These are phyloP conservation scores for Penicillium canescens DNA, from an alignment of 495 filamentous ascomycete genomes.

Conservation along the genomic window DNA sequence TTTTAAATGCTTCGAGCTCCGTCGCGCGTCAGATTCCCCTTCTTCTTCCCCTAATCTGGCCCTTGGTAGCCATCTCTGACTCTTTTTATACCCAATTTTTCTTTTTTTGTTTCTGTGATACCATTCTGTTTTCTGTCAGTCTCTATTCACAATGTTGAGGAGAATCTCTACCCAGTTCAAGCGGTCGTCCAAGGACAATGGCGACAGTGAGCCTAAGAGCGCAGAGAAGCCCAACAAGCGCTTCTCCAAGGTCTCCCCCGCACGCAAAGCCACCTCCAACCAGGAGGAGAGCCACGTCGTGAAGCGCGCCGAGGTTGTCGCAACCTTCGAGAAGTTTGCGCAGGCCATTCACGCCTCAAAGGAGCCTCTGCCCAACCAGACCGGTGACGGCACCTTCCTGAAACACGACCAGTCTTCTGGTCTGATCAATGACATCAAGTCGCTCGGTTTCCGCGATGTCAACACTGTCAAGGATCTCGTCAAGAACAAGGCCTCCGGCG, in stretches of 20 bases:
- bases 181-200: slow-evolving; percentile 45
- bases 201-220: slow-evolving; percentile 40
- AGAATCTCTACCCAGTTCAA: slow-evolving; percentile 55
- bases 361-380: slow-evolving; percentile 66
- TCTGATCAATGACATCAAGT: slow-evolving; percentile 62
- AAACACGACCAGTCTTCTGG: slow-evolving; percentile 55
- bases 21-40: slow-evolving; percentile 4
- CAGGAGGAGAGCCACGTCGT: slow-evolving; percentile 36
- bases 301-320: slow-evolving; percentile 40
- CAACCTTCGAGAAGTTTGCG: slow-evolving; percentile 59
- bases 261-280: slow-evolving; percentile 32
- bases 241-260: slow-evolving; percentile 36
- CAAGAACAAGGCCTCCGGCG: slow-evolving; percentile 53
- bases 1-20: slow-evolving; percentile 23
- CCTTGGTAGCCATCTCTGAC: slow-evolving; percentile 11
- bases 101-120: slow-evolving; percentile 7
- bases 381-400: slow-evolving; percentile 58
- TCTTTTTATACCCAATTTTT: slow-evolving; percentile 4
- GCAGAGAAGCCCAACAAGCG: slow-evolving; percentile 37
- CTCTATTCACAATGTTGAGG: slow-evolving; percentile 43
- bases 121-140: slow-evolving; percentile 12
- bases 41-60: slow-evolving; percentile 15
- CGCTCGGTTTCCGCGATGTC: slow-evolving; percentile 59
- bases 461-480: slow-evolving; percentile 55
- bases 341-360: slow-evolving; percentile 65